Conservation (phyloP, 345 rosid species). For the Hibiscus syriacus region DNA sequence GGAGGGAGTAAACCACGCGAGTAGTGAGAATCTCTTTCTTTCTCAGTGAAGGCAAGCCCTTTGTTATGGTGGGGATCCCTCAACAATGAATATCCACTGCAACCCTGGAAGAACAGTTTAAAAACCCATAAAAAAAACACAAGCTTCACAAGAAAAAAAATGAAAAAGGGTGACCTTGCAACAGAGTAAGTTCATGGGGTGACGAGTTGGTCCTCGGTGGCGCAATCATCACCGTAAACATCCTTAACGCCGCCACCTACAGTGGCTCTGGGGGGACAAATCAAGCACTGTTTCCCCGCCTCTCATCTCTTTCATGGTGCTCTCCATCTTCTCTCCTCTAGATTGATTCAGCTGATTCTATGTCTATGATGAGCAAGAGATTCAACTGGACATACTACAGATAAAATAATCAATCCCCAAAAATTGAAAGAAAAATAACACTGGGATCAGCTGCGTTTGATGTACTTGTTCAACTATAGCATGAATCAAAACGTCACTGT, state of each 20-base stretch:
- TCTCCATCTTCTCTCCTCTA: constrained; percentile 57
- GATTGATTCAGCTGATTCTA: neutral
- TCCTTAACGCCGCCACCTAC: constrained; percentile 68
- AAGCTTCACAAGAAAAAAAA: neutral
- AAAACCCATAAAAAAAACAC: neutral
- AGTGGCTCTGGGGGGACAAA: constrained; percentile 42
- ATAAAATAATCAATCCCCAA: neutral
- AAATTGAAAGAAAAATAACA: neutral
- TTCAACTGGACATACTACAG: neutral
- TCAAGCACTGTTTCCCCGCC: constrained; percentile 39
- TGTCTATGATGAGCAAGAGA: neutral
- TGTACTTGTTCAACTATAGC: neutral
- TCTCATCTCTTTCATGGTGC: constrained; percentile 33
- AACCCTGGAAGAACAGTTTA: neutral
- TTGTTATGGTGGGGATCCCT: constrained; percentile 84
- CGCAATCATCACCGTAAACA: constrained; percentile 64
- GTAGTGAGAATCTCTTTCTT: too few relatives aligned
- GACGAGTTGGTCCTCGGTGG: too few relatives aligned
- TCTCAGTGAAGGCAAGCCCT: too few relatives aligned
- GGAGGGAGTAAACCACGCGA: too few relatives aligned
- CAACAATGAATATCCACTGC: constrained; percentile 72
- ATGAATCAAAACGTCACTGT: neutral
- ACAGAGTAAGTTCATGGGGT: too few relatives aligned
- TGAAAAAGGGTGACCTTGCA: too few relatives aligned
- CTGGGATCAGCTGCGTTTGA: neutral